These are phyloP conservation scores for Penicillium flavigenum DNA, from an alignment of 495 filamentous ascomycete species.

Conservation along the genomic window DNA sequence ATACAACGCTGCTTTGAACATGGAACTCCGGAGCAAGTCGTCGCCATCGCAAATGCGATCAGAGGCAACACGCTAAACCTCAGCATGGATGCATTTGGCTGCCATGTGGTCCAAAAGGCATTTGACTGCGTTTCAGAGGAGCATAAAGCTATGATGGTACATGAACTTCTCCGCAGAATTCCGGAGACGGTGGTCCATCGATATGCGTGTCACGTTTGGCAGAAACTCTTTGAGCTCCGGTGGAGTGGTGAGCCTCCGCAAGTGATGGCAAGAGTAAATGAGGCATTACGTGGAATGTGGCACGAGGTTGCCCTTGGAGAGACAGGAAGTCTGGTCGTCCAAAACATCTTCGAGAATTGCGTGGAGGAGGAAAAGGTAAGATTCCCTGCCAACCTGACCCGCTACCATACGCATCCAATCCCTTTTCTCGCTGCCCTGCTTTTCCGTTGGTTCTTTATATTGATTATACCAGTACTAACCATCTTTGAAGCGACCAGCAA, in stretches of 20 bases:
- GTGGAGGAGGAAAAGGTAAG: slow-evolving; percentile 96
- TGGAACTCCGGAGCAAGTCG: slow-evolving; percentile 89
- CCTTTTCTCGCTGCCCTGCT: not conserved
- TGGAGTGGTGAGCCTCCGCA: slow-evolving; percentile 94
- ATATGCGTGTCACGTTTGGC: slow-evolving; percentile 99
- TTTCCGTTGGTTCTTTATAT: slow-evolving; percentile 1
- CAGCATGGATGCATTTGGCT: slow-evolving; percentile 98
- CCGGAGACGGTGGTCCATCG: slow-evolving; percentile 98
- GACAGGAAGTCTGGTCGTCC: slow-evolving; percentile 95
- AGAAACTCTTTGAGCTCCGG: slow-evolving; percentile 97
- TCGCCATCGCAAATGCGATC: slow-evolving; percentile 93
- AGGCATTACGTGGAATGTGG: slow-evolving; percentile 95
- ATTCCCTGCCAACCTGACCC: not conserved
- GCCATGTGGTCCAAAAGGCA: slow-evolving; percentile 97
- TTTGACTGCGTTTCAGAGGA: slow-evolving; percentile 97
- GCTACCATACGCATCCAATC: not conserved
- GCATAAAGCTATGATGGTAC: slow-evolving; percentile 97
- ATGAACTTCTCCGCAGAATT: slow-evolving; percentile 90
- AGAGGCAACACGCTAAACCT: slow-evolving; percentile 90
- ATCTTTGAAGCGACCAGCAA: slow-evolving; percentile 74
- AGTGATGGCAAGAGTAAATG: slow-evolving; percentile 98
- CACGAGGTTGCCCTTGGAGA: slow-evolving; percentile 96
- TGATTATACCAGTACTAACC: slow-evolving; percentile 34
- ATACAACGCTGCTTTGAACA: slow-evolving; percentile 99
- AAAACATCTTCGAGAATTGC: slow-evolving; percentile 99